Percentiles rank a stretch among this genome's conserved stretches.
These are phyloP conservation scores for Leishmania martiniquensis DNA, from an alignment of 208 protist genomes.

Conservation along the genomic window DNA sequence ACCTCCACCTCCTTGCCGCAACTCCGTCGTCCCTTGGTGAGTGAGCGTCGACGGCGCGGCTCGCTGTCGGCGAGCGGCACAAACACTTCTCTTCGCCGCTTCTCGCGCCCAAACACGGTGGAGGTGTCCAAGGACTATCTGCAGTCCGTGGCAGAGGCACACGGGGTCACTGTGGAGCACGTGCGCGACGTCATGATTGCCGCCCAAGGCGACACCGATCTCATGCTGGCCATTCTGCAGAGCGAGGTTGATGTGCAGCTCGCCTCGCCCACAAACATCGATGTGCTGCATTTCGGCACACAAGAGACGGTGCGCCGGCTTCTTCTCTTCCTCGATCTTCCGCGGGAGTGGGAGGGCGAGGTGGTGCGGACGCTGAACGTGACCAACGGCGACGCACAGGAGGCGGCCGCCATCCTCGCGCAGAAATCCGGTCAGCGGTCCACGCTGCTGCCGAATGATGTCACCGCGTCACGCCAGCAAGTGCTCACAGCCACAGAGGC, in stretches of 20 bases:
- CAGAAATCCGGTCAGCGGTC: constrained; percentile 35
- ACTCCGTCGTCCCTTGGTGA: constrained; percentile 17
- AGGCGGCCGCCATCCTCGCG: constrained; percentile 38
- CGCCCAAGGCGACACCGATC: constrained; percentile 56
- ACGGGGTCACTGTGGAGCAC: constrained; percentile 40
- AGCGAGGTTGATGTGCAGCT: constrained; percentile 42
- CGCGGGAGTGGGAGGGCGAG: constrained; percentile 52
- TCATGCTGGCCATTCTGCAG: constrained; percentile 63
- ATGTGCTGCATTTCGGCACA: constrained; percentile 58
- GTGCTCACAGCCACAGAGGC: constrained; percentile 11
- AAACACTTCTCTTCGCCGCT: constrained; percentile 13
- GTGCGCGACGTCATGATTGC: constrained; percentile 67
- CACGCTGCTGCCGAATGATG: not conserved
- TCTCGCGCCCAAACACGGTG: constrained; percentile 27
- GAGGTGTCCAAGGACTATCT: constrained; percentile 63
- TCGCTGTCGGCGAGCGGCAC: constrained; percentile 15
- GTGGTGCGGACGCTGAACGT: constrained; percentile 65
- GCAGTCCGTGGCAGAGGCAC: constrained; percentile 41
- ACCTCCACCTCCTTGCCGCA: constrained; percentile 15
- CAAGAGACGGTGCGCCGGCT: constrained; percentile 59
- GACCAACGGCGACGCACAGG: constrained; percentile 62
- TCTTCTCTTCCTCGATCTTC: constrained; percentile 54
- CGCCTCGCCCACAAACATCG: constrained; percentile 17
- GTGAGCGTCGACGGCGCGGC: constrained; percentile 15
- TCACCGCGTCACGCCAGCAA: constrained; percentile 13